Conservation (phyloP, 2,329 filamentous ascomycete genomes). For the Xylariaceae sp. region DNA sequence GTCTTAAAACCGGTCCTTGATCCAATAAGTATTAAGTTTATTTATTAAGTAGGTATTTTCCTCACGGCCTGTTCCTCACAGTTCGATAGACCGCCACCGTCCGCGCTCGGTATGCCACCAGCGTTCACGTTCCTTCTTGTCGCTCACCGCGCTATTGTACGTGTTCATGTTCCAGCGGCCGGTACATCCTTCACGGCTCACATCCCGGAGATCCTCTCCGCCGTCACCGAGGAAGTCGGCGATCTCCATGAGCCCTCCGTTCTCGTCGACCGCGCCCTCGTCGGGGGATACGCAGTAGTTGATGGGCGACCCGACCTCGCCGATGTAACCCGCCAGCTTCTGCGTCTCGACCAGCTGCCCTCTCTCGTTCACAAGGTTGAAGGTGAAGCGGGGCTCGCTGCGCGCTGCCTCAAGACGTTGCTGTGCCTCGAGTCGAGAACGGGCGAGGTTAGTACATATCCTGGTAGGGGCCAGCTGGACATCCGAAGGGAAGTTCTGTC, state of each 20-base stretch:
- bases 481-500: slow-evolving; percentile 24
- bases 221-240: slow-evolving; percentile 44
- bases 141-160: slow-evolving; percentile 20
- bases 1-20: not conserved
- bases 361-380: slow-evolving; percentile 52
- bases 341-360: slow-evolving; percentile 48
- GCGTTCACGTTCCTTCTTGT: slow-evolving; percentile 44
- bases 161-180: slow-evolving; percentile 45
- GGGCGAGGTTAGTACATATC: slow-evolving; percentile 41
- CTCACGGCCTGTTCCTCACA: slow-evolving; percentile 7
- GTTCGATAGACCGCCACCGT: slow-evolving; percentile 34
- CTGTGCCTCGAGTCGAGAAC: slow-evolving; percentile 59
- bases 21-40: not conserved
- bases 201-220: slow-evolving; percentile 39
- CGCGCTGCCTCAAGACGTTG: slow-evolving; percentile 55
- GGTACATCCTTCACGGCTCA: slow-evolving; percentile 36
- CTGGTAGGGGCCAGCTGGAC: slow-evolving; percentile 26
- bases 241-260: slow-evolving; percentile 50
- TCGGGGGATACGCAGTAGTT: slow-evolving; percentile 57
- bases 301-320: slow-evolving; percentile 53
- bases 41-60: not conserved
- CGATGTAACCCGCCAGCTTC: slow-evolving; percentile 56
- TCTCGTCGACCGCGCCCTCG: slow-evolving; percentile 48
- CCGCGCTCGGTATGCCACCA: slow-evolving; percentile 49
- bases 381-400: slow-evolving; percentile 47